Percentiles rank a stretch among this genome's conserved stretches.
Evolutionary conservation across 2,329 filamentous ascomycete species (phyloP).

Genomic region (Diaporthe capsici): DNA sequence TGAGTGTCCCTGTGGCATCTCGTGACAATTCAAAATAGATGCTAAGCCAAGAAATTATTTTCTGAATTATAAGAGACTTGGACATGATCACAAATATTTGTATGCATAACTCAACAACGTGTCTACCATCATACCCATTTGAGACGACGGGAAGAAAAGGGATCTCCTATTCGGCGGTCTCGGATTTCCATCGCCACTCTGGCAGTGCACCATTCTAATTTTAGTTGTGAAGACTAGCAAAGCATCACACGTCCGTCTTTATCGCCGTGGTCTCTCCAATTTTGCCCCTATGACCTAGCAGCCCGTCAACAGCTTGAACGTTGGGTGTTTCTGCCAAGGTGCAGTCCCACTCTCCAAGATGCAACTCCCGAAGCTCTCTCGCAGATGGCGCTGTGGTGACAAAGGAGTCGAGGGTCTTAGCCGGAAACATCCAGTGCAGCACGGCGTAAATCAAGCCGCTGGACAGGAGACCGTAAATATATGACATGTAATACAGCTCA

Average conservation of each 20-base stretch:
- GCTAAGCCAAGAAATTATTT: background rate
- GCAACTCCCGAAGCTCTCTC: background rate
- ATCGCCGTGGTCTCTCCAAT: background rate
- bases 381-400: slow-evolving; percentile 43
- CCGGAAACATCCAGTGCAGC: slow-evolving; percentile 52
- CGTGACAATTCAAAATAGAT: background rate
- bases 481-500: slow-evolving; percentile 57
- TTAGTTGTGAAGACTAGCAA: background rate
- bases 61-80: background rate
- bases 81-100: background rate
- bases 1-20: background rate
- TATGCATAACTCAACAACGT: background rate
- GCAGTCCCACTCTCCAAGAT: slow-evolving; percentile 5
- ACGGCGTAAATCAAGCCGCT: slow-evolving; percentile 51
- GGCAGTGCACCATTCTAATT: background rate
- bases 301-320: background rate
- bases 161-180: background rate
- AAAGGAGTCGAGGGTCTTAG: slow-evolving; percentile 48
- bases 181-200: background rate
- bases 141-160: no score
- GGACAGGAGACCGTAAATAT: slow-evolving; percentile 55
- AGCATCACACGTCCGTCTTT: background rate
- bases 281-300: background rate
- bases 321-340: background rate
- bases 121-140: background rate